A percentile compares a stretch with the other conserved stretches of the same genome.
These are phyloP conservation scores for Nasturtium officinale DNA, from an alignment of 345 rosid genomes.

Conservation along the genomic window DNA sequence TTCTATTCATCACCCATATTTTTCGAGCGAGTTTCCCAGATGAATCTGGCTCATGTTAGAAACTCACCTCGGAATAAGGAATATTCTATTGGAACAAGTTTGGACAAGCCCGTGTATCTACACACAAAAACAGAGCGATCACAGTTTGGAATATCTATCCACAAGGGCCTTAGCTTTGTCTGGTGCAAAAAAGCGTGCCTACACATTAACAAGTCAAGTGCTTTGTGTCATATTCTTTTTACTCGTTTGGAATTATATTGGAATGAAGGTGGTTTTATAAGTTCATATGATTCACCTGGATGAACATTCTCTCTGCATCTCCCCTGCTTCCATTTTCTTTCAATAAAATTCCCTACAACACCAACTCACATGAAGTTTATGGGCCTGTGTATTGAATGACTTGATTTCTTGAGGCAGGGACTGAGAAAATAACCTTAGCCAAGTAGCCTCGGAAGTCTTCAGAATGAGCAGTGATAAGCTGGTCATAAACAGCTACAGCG, in stretches of 20 bases:
- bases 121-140: conserved; percentile 35
- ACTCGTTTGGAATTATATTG: not conserved
- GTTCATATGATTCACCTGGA: conserved; percentile 64
- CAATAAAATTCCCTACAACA: conserved; percentile 76
- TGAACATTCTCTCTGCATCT: conserved; percentile 98
- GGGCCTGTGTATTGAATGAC: not conserved
- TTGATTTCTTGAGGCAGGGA: not conserved
- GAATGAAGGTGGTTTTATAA: not conserved
- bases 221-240: conserved; percentile 1
- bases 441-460: conserved; percentile 91
- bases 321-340: conserved; percentile 84
- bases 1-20: not conserved
- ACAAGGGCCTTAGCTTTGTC: conserved; percentile 86
- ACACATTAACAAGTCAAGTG: conserved; percentile 30
- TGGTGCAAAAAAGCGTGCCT: conserved; percentile 96
- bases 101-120: not conserved
- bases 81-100: conserved; percentile 13
- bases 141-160: conserved; percentile 70
- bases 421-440: conserved; percentile 66
- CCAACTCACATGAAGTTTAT: conserved; percentile 25
- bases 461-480: conserved; percentile 73
- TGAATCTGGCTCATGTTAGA: not conserved
- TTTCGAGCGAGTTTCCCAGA: conserved; percentile 2
- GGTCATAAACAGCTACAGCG: conserved; percentile 84
- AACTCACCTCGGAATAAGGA: not conserved